A percentile compares a stretch with the other conserved stretches of the same genome.
phyloP scores from a whole-genome alignment of 495 filamentous ascomycete genomes.

The Penicillium canariense region DNA sequence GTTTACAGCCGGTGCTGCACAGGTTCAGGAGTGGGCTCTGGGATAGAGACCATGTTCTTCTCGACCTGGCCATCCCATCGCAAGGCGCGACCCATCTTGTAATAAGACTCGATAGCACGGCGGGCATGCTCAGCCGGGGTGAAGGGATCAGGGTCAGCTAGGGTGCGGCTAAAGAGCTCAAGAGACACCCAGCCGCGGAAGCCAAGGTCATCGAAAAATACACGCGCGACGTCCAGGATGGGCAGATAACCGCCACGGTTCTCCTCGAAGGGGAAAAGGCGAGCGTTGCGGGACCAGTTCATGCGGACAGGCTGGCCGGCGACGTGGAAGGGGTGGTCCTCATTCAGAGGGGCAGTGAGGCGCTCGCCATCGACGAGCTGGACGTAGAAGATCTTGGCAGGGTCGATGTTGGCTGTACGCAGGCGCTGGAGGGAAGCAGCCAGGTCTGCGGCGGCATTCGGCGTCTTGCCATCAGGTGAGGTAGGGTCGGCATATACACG shows the following conservation, averaged over 20 bases:
- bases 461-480: constrained; percentile 47
- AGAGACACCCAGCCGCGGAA: constrained; percentile 78
- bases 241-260: constrained; percentile 72
- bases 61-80: constrained; percentile 21
- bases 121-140: constrained; percentile 63
- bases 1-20: constrained; percentile 29
- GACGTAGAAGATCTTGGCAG: constrained; percentile 72
- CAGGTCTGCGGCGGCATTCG: constrained; percentile 58
- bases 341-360: constrained; percentile 55
- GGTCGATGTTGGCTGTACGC: constrained; percentile 51
- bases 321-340: constrained; percentile 63
- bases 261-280: constrained; percentile 73
- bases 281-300: constrained; percentile 78
- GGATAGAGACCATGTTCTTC: constrained; percentile 1
- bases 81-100: constrained; percentile 46
- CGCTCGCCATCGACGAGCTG: constrained; percentile 77
- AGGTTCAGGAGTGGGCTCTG: constrained; percentile 9
- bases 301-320: constrained; percentile 63
- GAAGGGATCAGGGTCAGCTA: constrained; percentile 51
- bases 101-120: constrained; percentile 62
- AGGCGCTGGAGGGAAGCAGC: constrained; percentile 56
- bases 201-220: constrained; percentile 61
- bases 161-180: constrained; percentile 70
- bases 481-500: constrained; percentile 72
- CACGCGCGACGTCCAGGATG: constrained; percentile 54